Evolutionary conservation across 208 protist genomes (phyloP), one percentile per base, ranked within the genome.

Genomic region (Endotrypanum monterogeii): DNA sequence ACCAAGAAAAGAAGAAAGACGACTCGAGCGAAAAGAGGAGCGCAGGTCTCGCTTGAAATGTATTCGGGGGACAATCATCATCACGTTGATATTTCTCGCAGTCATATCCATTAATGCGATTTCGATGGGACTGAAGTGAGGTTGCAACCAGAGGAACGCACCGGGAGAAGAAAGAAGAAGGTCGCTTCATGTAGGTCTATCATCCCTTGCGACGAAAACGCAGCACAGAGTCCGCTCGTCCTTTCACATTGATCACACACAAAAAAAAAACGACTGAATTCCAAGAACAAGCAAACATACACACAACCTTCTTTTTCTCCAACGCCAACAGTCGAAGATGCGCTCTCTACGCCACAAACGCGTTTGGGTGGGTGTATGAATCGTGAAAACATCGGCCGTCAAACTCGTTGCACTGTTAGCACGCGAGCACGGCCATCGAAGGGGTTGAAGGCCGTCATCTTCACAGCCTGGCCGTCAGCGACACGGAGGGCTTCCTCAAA

Each of bases 361-460:
- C 32, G 28, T 11, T 37, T 39, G 5, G 32, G 32, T 44, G 18
- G 18, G 57, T 20, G 32, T 11, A 28, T 8, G 18, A 8, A 28
- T 8, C 57, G 25, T 18, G 9, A 1, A 25, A 44, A 35, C 82
- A 66, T 16, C 67, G 56, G 9, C 57, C 32, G 23, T 63, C 57
- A 63, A 44, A 44, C 51, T 6, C 37, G 60, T 25, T 73, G 65
- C 51, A 89, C 54, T 4, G 82, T 78, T 3, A 93, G 48, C 32
- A 90, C 61, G 16, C 86, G 82, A 14, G 89, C 71, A 11, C 76
- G 67, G 18, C 82, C 85, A 14, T 71, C 51, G 41, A 80, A 68
- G 23, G 86, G 86, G 71, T 90, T 80, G 65, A 87, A 93, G 11
- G 84, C 73, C 9, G 89, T 89, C 66, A 93, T 67, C 67, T 80